These are phyloP conservation scores for Platanthera zijinensis DNA, from an alignment of 106 monocot species.

Conservation along the genomic window DNA sequence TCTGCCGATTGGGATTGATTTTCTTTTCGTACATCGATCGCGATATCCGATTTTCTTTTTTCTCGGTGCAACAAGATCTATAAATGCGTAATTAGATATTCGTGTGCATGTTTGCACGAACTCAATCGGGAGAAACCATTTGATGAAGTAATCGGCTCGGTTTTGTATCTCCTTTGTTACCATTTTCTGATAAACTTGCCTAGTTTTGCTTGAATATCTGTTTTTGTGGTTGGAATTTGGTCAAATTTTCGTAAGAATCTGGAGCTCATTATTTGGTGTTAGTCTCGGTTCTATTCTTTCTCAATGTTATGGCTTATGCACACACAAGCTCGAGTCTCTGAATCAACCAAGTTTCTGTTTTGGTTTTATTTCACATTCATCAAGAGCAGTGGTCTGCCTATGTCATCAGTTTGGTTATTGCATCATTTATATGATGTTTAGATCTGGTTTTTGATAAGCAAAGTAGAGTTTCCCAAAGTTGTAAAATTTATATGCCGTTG, in stretches of 20 bases:
- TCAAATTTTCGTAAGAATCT: not conserved
- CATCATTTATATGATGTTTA: not conserved
- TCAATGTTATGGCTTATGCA: not conserved
- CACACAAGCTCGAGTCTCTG: not conserved
- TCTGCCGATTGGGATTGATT: not conserved
- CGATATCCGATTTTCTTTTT: not conserved
- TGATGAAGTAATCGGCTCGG: not conserved
- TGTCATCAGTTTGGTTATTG: not conserved
- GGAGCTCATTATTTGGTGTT: not conserved
- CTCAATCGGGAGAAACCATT: not conserved
- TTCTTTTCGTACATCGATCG: conserved; percentile 2
- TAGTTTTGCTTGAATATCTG: not conserved
- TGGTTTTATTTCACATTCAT: not conserved
- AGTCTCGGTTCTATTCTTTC: not conserved
- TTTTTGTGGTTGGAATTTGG: not conserved
- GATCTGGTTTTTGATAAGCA: not conserved
- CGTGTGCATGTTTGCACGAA: not conserved
- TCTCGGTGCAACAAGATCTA: not conserved
- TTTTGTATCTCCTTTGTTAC: not conserved
- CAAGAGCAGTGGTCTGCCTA: not conserved
- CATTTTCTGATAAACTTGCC: not conserved
- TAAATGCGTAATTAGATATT: not conserved
- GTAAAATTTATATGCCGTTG: not conserved
- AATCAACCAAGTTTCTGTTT: not conserved
- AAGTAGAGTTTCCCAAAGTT: not conserved